phyloP scores from a whole-genome alignment of 139 green algal species.

The Raphidocelis subcapitata region DNA sequence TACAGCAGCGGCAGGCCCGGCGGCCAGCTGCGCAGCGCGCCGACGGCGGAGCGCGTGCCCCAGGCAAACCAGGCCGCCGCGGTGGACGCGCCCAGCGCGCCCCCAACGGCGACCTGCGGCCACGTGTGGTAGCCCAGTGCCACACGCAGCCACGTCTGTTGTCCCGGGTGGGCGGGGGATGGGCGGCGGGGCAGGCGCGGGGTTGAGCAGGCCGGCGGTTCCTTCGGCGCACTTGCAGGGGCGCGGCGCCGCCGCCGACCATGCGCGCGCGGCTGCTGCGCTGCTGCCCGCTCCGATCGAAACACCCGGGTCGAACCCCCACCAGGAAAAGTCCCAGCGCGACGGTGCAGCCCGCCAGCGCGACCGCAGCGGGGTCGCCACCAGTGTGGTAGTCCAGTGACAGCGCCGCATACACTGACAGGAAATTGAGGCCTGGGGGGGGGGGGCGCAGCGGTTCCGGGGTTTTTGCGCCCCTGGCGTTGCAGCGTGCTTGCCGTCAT shows the following conservation, averaged over 20 bases:
- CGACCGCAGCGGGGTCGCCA: background rate
- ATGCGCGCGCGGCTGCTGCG: too few species aligned
- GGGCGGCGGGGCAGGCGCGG: too few species aligned
- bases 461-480: background rate
- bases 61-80: constrained; percentile 31
- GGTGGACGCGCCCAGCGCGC: constrained; percentile 39
- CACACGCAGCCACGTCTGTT: constrained; percentile 67
- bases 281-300: background rate
- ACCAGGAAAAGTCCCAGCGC: constrained; percentile 46
- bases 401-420: constrained; percentile 59
- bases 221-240: too few species aligned
- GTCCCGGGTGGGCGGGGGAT: too few species aligned
- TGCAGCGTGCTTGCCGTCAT: background rate
- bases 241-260: too few species aligned
- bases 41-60: constrained; percentile 11
- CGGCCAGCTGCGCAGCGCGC: background rate
- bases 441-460: background rate
- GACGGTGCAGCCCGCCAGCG: constrained; percentile 2
- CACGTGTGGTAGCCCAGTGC: constrained; percentile 67
- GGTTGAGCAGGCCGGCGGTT: too few species aligned
- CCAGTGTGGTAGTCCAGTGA: constrained; percentile 1
- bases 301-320: too few species aligned
- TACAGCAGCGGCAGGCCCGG: background rate
- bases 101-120: constrained; percentile 65
- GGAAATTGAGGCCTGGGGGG: constrained; percentile 55